A percentile compares a stretch with the other conserved stretches of the same genome.
phyloP scores from a whole-genome alignment of 176 grass and related monocot species.

The Carex myosuroides region DNA sequence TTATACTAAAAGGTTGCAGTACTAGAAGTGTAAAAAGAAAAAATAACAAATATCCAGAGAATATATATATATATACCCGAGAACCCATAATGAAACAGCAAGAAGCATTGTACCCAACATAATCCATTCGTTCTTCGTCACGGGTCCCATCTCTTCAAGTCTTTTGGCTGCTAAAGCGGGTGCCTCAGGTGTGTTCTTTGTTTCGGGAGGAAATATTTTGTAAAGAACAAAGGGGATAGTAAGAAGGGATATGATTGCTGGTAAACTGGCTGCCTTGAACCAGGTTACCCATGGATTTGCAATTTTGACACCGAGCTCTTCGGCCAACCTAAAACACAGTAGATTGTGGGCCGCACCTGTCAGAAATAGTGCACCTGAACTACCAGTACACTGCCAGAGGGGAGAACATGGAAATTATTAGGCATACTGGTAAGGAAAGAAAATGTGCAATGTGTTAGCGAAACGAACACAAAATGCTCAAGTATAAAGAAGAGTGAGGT shows the following conservation, averaged over 20 bases:
- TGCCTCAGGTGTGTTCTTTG: constrained; percentile 74
- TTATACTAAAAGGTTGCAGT: neutral
- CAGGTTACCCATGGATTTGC: constrained; percentile 79
- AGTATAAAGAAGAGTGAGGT: too few species aligned
- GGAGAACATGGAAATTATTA: neutral
- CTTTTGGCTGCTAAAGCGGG: constrained; percentile 53
- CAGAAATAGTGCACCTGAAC: constrained; percentile 73
- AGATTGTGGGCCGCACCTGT: constrained; percentile 92
- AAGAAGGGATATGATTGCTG: constrained; percentile 56
- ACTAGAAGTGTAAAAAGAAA: neutral
- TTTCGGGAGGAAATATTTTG: constrained; percentile 77
- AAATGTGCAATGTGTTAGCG: neutral
- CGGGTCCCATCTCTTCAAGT: constrained; percentile 63
- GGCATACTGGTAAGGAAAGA: neutral
- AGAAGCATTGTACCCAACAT: constrained; percentile 85
- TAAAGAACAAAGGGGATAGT: constrained; percentile 74
- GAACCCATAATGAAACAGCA: constrained; percentile 69
- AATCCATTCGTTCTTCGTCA: constrained; percentile 72
- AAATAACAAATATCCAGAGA: neutral
- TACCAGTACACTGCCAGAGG: constrained; percentile 56
- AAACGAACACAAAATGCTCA: neutral
- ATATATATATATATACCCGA: constrained; percentile 48
- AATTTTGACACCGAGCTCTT: constrained; percentile 71
- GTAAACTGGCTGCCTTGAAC: constrained; percentile 88
- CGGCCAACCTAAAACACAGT: constrained; percentile 75